Evolutionary conservation across 768 basidiomycete species (phyloP).

Genomic region (Lactifluus subvellereus): DNA sequence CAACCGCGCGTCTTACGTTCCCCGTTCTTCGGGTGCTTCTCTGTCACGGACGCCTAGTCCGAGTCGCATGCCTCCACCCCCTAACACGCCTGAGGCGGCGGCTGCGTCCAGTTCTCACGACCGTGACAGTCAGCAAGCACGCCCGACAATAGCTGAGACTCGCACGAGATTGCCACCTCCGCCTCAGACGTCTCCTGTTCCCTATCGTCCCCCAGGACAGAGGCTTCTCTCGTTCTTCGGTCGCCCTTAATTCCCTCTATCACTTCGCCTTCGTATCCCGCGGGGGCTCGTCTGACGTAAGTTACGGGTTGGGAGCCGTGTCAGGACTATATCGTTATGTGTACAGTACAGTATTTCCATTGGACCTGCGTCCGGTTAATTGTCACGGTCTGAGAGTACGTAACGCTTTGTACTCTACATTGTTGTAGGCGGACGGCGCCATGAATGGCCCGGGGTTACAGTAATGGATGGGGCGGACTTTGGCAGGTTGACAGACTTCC

Average conservation of each 20-base stretch:
- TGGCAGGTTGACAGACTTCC: too few relatives aligned
- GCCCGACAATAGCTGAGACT: conserved; percentile 11
- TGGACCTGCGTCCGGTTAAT: too few relatives aligned
- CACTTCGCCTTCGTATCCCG: too few relatives aligned
- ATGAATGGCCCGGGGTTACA: too few relatives aligned
- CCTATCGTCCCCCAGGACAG: conserved; percentile 10
- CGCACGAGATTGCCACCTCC: conserved; percentile 16
- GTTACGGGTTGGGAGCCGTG: too few relatives aligned
- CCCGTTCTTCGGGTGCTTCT: not conserved
- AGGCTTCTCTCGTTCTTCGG: not conserved
- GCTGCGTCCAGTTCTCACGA: not conserved
- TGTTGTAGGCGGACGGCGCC: too few relatives aligned
- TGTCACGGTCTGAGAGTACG: too few relatives aligned
- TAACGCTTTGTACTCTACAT: too few relatives aligned
- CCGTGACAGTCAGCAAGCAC: not conserved
- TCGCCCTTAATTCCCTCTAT: not conserved
- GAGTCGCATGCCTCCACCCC: not conserved
- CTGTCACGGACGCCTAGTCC: not conserved
- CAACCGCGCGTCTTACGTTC: not conserved
- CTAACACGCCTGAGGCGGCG: not conserved
- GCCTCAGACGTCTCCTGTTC: not conserved
- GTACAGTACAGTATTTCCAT: too few relatives aligned
- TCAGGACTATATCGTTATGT: too few relatives aligned
- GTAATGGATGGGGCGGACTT: too few relatives aligned
- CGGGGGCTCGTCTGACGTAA: too few relatives aligned